These are phyloP conservation scores for Monosporascus sp. DNA, from an alignment of 2,329 filamentous ascomycete species.

Conservation along the genomic window DNA sequence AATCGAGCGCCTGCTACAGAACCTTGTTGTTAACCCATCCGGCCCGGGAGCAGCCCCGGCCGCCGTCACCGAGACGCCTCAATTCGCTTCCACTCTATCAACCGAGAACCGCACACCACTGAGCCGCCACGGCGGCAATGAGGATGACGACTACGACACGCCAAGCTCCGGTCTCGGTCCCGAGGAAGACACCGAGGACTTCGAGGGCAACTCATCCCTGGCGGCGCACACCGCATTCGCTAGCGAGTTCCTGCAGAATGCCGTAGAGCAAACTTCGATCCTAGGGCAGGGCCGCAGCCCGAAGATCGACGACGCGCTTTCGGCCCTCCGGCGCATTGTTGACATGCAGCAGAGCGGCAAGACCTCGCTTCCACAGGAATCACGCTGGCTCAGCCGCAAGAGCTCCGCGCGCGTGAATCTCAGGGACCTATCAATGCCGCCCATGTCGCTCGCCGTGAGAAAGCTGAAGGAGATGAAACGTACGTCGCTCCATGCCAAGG, in stretches of 20 bases:
- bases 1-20: constrained; percentile 33
- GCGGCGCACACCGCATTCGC: constrained; percentile 42
- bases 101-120: constrained; percentile 2
- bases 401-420: constrained; percentile 41
- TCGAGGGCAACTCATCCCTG: constrained; percentile 41
- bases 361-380: not conserved
- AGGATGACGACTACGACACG: constrained; percentile 30
- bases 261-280: constrained; percentile 36
- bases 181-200: constrained; percentile 38
- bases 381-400: constrained; percentile 28
- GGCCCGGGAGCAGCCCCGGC: not conserved
- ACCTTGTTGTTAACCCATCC: constrained; percentile 16
- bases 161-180: constrained; percentile 49
- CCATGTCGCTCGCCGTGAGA: constrained; percentile 43
- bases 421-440: constrained; percentile 49
- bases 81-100: constrained; percentile 2
- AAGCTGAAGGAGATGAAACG: constrained; percentile 45
- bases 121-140: constrained; percentile 8
- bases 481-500: constrained; percentile 13
- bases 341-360: constrained; percentile 37
- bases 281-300: constrained; percentile 35
- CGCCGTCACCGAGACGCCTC: constrained; percentile 1
- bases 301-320: constrained; percentile 47
- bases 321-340: constrained; percentile 47
- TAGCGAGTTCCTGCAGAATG: constrained; percentile 37